These are phyloP conservation scores for Nigrospora sphaerica DNA, from an alignment of 2,329 filamentous ascomycete genomes.

Conservation along the genomic window DNA sequence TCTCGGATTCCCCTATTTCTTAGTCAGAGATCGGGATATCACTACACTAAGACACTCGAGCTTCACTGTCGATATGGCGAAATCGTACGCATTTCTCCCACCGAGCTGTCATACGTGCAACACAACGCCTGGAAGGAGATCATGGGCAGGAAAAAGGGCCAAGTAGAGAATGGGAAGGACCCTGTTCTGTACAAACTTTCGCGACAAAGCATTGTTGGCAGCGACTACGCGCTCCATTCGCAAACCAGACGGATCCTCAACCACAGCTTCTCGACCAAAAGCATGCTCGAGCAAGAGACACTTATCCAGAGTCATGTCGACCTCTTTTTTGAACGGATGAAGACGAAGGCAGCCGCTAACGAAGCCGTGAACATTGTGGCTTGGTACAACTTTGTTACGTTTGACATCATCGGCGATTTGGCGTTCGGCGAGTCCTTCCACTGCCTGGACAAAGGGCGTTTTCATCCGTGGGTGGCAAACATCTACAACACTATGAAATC, in stretches of 20 bases:
- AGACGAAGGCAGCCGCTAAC: neutral
- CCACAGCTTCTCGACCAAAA: conserved; percentile 29
- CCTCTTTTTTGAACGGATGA: conserved; percentile 22
- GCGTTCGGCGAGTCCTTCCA: neutral
- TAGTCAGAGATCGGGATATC: too few species aligned
- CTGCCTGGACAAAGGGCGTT: neutral
- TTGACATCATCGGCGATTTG: neutral
- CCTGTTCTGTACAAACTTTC: neutral
- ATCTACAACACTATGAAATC: neutral
- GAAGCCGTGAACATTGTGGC: conserved; percentile 21
- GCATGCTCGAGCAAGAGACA: conserved; percentile 31
- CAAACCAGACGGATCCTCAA: conserved; percentile 25
- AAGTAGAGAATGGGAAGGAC: neutral
- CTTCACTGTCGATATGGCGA: too few species aligned
- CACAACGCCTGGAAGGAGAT: too few species aligned
- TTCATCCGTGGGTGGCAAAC: neutral
- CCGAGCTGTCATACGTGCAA: too few species aligned
- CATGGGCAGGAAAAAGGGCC: neutral
- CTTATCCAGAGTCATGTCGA: conserved; percentile 29
- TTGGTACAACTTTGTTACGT: conserved; percentile 14
- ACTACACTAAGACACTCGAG: too few species aligned
- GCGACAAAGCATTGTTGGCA: neutral
- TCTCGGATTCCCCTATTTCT: too few species aligned
- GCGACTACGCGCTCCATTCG: conserved; percentile 12
- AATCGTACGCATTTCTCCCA: too few species aligned